Evolutionary conservation across 129 eudicot genomes (phyloP), one percentile per base, ranked within the genome.

Genomic region (Artemisia annua): DNA sequence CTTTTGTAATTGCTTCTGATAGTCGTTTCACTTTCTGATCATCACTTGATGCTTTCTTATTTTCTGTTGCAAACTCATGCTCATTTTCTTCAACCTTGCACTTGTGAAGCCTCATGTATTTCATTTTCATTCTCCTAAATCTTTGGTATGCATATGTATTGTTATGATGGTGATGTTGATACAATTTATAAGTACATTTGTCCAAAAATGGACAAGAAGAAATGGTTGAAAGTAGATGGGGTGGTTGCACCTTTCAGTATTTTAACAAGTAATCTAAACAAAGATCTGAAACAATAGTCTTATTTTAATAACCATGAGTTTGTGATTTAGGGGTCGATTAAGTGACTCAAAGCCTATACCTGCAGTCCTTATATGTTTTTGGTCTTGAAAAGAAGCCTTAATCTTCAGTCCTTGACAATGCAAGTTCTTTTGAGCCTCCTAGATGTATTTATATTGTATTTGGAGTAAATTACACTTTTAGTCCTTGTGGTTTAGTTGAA

Each of bases 71-170:
- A 3, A 55, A 57, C 39, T 71, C 66, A 5, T 18, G 44, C 55
- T 71, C 55, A n/a, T 63, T 74, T 63, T 32, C 71, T 3, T 63
- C 55, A 51, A 74, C 44, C 63, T 32, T 63, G 64, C 26, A 63
- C 75, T 59, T 71, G 56, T 71, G 75, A 71, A 71, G 66, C 75
- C 75, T 71, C 54, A 5, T 56, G 66, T 71, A 71, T 57, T 71
- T 71, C 75, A 71, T 71, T 71, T 56, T 71, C 44, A 39, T 44
- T 28, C 5, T 55, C 17, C 19, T 55, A 52, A 35, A 18, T 51
- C 10, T 43, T 3, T 43, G 39, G 14, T 3, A 17, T 43, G 5
- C 52, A 11, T 39, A 9, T 53, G 64, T 18, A 17, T 30, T 1
- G 15, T 53, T 20, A 20, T 53, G 52, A 17, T 55, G 20, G 9